A percentile compares a stretch with the other conserved stretches of the same genome.
phyloP scores from a whole-genome alignment of 495 filamentous ascomycete species.

The Daldinia bambusicola region DNA sequence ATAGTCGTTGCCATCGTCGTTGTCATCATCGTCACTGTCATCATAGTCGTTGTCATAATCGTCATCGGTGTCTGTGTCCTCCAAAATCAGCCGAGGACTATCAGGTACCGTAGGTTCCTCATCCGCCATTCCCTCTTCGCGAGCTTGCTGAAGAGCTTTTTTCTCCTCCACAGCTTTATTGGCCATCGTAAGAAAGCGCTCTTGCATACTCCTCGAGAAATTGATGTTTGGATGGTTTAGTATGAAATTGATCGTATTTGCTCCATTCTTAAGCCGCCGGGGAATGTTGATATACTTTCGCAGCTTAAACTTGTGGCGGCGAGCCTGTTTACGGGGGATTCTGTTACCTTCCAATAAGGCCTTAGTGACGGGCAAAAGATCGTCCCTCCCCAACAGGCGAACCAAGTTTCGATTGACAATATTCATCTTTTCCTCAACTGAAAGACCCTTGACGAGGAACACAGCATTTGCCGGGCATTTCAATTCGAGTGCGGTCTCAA shows the following conservation, averaged over 20 bases:
- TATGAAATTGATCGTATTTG: not conserved
- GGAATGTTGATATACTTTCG: not conserved
- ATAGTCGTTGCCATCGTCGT: too few species aligned
- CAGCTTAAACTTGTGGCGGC: not conserved
- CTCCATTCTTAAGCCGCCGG: not conserved
- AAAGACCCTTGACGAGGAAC: not conserved
- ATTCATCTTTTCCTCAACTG: not conserved
- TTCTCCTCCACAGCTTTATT: too few species aligned
- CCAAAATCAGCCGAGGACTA: too few species aligned
- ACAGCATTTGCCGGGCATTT: not conserved
- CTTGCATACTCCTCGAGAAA: not conserved
- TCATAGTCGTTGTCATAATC: too few species aligned
- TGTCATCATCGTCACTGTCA: too few species aligned
- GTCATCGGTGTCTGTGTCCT: too few species aligned
- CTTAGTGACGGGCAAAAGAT: not conserved
- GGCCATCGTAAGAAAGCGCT: not conserved
- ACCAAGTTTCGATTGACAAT: not conserved
- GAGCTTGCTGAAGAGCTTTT: too few species aligned
- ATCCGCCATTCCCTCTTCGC: too few species aligned
- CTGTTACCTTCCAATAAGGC: not conserved
- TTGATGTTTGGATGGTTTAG: not conserved
- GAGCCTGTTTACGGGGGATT: not conserved
- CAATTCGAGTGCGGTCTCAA: not conserved
- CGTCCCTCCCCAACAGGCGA: not conserved
- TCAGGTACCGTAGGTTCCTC: too few species aligned